Evolutionary conservation across 768 basidiomycete genomes (phyloP), one percentile per base, ranked within the genome.

Genomic region (Galerina sulciceps): DNA sequence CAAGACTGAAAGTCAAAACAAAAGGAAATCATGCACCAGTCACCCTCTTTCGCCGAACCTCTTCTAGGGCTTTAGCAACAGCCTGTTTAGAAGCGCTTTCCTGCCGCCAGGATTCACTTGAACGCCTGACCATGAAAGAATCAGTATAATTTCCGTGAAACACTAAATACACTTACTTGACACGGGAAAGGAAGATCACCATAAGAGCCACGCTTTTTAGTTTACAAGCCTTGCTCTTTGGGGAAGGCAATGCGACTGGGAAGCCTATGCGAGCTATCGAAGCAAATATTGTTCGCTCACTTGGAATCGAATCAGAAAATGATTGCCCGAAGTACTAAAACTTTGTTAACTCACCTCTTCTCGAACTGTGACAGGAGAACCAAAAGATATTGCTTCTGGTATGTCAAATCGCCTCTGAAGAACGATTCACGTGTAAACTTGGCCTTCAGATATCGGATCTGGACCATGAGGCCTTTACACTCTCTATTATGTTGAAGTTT

Each of bases 381-480:
- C 9, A 95, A 76, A 10, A 99, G 79, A 70, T 98, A 98, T 46
- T 83, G 78, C 70, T 99, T 99, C 77, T 99, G 97, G 67, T 94
- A 87, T 14, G 81, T 79, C 44, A 98, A 79, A 64, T 87, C 88
- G 58, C 79, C 79, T 35, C 96, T 84, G 79, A 97, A 85, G 0
- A 81, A 80, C 10, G 88, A 84, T 75, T 99, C 97, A 22, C 96
- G 84, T 2, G 85, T 90, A 73, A 89, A 96, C 69, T 93, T 94
- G 54, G 91, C 90, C 71, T 99, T 96, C 64, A 99, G 80, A 73
- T 97, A 98, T 41, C 82, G 84, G 58, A 97, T 94, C 71, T 97
- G 94, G 8, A 93, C 85, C 48, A 99, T 87, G 17, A 98, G 78
- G 9, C 94, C 93, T 69, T 94, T 95, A 77, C 91, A 90, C 69